phyloP scores from a whole-genome alignment of 2,329 filamentous ascomycete species.

The Truncatella angustata region DNA sequence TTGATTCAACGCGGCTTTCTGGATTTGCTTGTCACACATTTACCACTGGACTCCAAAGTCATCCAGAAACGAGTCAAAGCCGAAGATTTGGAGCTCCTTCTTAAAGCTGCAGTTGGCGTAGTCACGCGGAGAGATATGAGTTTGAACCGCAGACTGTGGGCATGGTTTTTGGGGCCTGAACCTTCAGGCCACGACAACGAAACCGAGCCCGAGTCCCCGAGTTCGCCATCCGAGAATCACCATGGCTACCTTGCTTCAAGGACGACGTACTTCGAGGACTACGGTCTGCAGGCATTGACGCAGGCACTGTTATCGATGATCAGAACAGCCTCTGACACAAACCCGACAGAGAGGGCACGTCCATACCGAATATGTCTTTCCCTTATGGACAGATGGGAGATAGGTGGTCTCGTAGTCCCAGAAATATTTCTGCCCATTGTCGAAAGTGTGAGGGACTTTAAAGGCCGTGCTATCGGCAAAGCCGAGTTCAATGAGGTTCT shows the following conservation, averaged over 20 bases:
- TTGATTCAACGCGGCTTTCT: slow-evolving; percentile 93
- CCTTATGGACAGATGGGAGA: slow-evolving; percentile 97
- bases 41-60: slow-evolving; percentile 80
- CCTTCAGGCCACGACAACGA: slow-evolving; percentile 49
- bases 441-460: slow-evolving; percentile 74
- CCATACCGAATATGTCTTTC: slow-evolving; percentile 92
- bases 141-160: slow-evolving; percentile 90
- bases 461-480: slow-evolving; percentile 61
- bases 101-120: slow-evolving; percentile 81
- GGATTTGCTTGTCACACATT: slow-evolving; percentile 84
- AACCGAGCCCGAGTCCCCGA: slow-evolving; percentile 42
- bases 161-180: slow-evolving; percentile 88
- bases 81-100: slow-evolving; percentile 76
- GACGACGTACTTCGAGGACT: slow-evolving; percentile 79
- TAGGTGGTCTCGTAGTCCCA: slow-evolving; percentile 84
- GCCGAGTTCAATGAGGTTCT: slow-evolving; percentile 81
- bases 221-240: slow-evolving; percentile 39
- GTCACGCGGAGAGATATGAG: slow-evolving; percentile 94
- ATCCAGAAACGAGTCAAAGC: slow-evolving; percentile 72
- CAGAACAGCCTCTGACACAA: slow-evolving; percentile 44
- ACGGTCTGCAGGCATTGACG: slow-evolving; percentile 72
- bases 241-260: slow-evolving; percentile 52
- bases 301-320: slow-evolving; percentile 78
- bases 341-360: slow-evolving; percentile 68
- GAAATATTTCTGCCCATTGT: slow-evolving; percentile 86